These are phyloP conservation scores for Euptelea pleiosperma DNA, from an alignment of 164 flowering plant genomes.

Conservation along the genomic window DNA sequence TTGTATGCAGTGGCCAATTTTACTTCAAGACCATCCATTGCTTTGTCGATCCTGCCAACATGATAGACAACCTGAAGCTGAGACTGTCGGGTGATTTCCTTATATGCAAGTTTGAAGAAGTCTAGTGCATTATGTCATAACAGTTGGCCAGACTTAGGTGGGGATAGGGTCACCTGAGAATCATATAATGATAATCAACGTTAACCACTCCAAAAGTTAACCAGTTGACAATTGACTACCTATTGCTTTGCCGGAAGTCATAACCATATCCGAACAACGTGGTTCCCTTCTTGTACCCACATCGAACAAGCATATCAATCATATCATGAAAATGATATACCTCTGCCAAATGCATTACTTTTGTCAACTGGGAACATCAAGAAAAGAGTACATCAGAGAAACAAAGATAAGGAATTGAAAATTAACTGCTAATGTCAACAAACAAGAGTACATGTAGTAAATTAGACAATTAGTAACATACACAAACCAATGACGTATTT, in stretches of 20 bases:
- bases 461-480: too few species aligned
- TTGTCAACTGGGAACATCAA: conserved; percentile 47
- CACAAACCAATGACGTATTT: too few species aligned
- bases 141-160: not conserved
- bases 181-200: conserved; percentile 7
- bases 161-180: conserved; percentile 11
- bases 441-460: too few species aligned
- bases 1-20: conserved; percentile 70
- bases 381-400: conserved; percentile 1
- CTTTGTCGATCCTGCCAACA: conserved; percentile 56
- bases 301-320: conserved; percentile 77
- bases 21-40: conserved; percentile 58
- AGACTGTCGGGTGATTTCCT: conserved; percentile 10
- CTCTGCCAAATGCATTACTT: conserved; percentile 47
- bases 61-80: conserved; percentile 12
- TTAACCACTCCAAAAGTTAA: not conserved
- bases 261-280: conserved; percentile 91
- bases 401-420: not conserved
- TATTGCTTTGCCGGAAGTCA: conserved; percentile 93
- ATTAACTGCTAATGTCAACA: too few species aligned
- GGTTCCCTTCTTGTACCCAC: conserved; percentile 85
- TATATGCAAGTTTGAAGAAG: conserved; percentile 11
- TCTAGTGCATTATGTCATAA: conserved; percentile 8
- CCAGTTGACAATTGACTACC: conserved; percentile 41
- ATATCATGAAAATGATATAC: conserved; percentile 87